Conservation (phyloP, 495 filamentous ascomycete species). For the Amphirosellinia nigrospora region DNA sequence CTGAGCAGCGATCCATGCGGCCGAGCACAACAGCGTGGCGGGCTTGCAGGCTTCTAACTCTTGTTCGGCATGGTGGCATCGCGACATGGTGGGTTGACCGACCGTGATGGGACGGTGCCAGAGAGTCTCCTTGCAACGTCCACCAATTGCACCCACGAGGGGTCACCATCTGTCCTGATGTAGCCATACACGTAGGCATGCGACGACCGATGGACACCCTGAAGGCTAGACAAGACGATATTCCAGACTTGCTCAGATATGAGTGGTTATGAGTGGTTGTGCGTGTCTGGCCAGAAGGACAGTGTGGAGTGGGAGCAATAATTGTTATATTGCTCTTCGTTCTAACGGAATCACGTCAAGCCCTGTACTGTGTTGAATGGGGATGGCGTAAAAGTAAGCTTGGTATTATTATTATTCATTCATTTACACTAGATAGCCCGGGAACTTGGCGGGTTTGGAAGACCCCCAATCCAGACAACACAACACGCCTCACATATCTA, state of each 20-base stretch:
- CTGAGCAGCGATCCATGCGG: conserved; percentile 21
- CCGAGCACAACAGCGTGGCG: conserved; percentile 19
- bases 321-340: conserved; percentile 26
- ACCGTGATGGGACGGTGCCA: conserved; percentile 25
- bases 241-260: not conserved
- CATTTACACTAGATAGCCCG: conserved; percentile 14
- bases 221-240: conserved; percentile 15
- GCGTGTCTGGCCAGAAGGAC: not conserved
- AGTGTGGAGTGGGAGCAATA: conserved; percentile 27
- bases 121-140: conserved; percentile 34
- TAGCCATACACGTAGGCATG: conserved; percentile 24
- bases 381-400: not conserved
- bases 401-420: conserved; percentile 17
- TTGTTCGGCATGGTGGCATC: conserved; percentile 41
- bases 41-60: conserved; percentile 34
- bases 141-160: conserved; percentile 37
- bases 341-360: conserved; percentile 19
- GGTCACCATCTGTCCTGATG: conserved; percentile 34
- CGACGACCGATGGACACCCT: conserved; percentile 7
- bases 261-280: conserved; percentile 9
- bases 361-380: not conserved
- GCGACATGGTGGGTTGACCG: conserved; percentile 35
- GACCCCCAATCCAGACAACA: not conserved
- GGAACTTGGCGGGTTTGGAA: not conserved
- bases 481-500: conserved; percentile 4